A percentile compares a stretch with the other conserved stretches of the same genome.
Evolutionary conservation across 106 monocot genomes (phyloP).

Genomic region (Vanilla planifolia): DNA sequence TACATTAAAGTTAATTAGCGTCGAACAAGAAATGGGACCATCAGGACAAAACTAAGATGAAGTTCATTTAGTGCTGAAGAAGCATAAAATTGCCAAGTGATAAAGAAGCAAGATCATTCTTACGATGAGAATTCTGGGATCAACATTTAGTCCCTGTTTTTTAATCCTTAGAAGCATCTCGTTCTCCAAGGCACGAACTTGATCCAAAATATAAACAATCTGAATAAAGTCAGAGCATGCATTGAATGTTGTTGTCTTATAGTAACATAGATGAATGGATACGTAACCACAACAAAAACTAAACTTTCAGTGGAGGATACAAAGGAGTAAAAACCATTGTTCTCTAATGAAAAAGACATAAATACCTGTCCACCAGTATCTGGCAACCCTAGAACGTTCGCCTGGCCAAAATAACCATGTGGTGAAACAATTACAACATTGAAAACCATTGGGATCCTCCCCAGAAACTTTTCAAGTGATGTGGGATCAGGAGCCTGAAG

Average conservation of each 20-base stretch:
- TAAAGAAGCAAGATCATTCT: conserved; percentile 5
- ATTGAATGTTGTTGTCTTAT: background rate
- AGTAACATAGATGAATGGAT: background rate
- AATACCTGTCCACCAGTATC: conserved; percentile 95
- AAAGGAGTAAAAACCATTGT: background rate
- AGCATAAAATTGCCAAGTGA: too few species aligned
- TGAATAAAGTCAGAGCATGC: conserved; percentile 6
- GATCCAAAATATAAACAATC: conserved; percentile 95
- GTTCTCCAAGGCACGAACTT: conserved; percentile 82
- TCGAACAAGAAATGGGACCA: background rate
- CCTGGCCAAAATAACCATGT: conserved; percentile 93
- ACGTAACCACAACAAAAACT: background rate
- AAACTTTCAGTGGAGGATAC: background rate
- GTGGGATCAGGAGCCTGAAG: conserved; percentile 90
- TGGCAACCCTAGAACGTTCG: conserved; percentile 85
- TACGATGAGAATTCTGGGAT: conserved; percentile 89
- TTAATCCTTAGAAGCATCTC: conserved; percentile 82
- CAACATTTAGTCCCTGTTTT: conserved; percentile 70
- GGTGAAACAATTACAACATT: conserved; percentile 92
- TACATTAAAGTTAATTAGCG: background rate
- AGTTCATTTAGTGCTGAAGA: too few species aligned
- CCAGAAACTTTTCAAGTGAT: conserved; percentile 68
- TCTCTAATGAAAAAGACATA: background rate
- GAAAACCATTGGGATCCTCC: conserved; percentile 90
- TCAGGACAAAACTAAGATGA: background rate